A percentile compares a stretch with the other conserved stretches of the same genome.
Conservation (phyloP, 768 basidiomycete species). For the Lyophyllum semitale region DNA sequence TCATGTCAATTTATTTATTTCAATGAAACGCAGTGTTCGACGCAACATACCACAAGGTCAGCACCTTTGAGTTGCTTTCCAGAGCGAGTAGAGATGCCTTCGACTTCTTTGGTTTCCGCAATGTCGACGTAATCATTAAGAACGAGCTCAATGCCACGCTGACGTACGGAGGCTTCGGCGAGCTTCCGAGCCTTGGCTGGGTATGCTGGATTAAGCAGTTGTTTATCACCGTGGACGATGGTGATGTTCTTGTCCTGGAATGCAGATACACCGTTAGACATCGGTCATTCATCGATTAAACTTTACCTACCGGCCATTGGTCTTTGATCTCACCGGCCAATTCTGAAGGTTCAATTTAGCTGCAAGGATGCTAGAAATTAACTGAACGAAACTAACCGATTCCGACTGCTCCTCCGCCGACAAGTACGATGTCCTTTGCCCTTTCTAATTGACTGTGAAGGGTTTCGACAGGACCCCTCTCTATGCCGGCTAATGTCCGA, state of each 20-base stretch:
- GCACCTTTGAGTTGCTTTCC: slow-evolving; percentile 48
- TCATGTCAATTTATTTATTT: background rate
- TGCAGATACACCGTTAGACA: background rate
- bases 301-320: slow-evolving; percentile 34
- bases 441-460: slow-evolving; percentile 35
- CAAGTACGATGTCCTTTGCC: slow-evolving; percentile 50
- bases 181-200: slow-evolving; percentile 54
- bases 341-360: slow-evolving; percentile 24
- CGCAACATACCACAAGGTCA: slow-evolving; percentile 57
- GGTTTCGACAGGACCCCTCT: no score
- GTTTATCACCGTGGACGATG: slow-evolving; percentile 56
- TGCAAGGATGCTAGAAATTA: background rate
- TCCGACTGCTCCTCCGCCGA: slow-evolving; percentile 61
- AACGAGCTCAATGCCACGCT: slow-evolving; percentile 51
- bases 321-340: slow-evolving; percentile 47
- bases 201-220: slow-evolving; percentile 59
- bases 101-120: slow-evolving; percentile 38
- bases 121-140: slow-evolving; percentile 58
- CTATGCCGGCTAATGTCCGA: no score
- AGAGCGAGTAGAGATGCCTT: slow-evolving; percentile 47
- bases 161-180: slow-evolving; percentile 39
- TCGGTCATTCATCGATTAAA: slow-evolving; percentile 13
- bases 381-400: slow-evolving; percentile 33
- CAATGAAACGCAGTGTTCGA: background rate
- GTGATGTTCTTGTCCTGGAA: slow-evolving; percentile 52